Conservation (phyloP, 192 early-diverging fungal species). For the Gigaspora rosea region DNA sequence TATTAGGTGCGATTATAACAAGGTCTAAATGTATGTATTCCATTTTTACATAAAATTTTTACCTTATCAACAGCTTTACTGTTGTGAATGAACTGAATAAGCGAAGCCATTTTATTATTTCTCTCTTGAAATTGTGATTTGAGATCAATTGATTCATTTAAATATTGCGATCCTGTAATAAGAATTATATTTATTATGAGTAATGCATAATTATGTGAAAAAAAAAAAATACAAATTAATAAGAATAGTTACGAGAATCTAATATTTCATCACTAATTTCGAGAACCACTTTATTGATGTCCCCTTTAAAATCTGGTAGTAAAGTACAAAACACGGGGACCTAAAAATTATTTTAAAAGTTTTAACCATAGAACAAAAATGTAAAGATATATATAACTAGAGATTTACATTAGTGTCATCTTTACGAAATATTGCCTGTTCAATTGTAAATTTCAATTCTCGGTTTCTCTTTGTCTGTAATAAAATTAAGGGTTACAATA, state of each 20-base stretch:
- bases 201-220: neutral
- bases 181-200: neutral
- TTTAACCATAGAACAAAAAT: neutral
- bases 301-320: slow-evolving; percentile 14
- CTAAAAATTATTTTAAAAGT: slow-evolving; percentile 4
- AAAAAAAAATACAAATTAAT: neutral
- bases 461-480: neutral
- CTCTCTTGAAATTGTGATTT: slow-evolving; percentile 29
- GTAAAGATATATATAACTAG: neutral
- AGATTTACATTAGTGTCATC: slow-evolving; percentile 1
- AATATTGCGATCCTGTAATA: slow-evolving; percentile 27
- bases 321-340: slow-evolving; percentile 8
- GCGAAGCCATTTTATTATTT: neutral
- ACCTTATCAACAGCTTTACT: slow-evolving; percentile 25
- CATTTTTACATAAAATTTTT: neutral
- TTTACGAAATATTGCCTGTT: slow-evolving; percentile 24
- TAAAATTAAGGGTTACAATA: neutral
- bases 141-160: slow-evolving; percentile 14
- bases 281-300: slow-evolving; percentile 17
- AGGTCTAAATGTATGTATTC: neutral
- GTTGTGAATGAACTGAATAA: slow-evolving; percentile 27
- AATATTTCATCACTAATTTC: slow-evolving; percentile 35
- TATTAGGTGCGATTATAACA: neutral
- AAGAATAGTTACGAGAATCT: slow-evolving; percentile 28
- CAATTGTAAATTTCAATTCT: slow-evolving; percentile 24